These are phyloP conservation scores for Dactylonectria macrodidyma DNA, from an alignment of 2,329 filamentous ascomycete genomes.

Conservation along the genomic window DNA sequence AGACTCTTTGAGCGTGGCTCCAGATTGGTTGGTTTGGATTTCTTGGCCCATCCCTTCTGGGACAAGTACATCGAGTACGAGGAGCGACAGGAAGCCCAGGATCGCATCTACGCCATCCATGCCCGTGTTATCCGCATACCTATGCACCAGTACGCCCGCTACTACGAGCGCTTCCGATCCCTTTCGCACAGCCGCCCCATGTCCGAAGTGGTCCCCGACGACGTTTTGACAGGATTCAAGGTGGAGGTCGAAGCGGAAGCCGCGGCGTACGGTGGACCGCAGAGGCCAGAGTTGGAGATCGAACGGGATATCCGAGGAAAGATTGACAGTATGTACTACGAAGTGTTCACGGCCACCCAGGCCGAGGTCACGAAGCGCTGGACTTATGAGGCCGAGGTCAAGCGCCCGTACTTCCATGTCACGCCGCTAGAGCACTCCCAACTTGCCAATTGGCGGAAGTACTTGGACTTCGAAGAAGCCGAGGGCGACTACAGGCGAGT, in stretches of 20 bases:
- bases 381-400: conserved; percentile 95
- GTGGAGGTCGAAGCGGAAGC: conserved; percentile 80
- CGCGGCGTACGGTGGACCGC: conserved; percentile 63
- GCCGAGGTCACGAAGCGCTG: conserved; percentile 92
- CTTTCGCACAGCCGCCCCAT: conserved; percentile 82
- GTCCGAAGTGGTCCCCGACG: conserved; percentile 78
- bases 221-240: conserved; percentile 78
- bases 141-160: conserved; percentile 95
- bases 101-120: conserved; percentile 89
- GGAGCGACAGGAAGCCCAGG: conserved; percentile 86
- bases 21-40: conserved; percentile 89
- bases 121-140: conserved; percentile 89
- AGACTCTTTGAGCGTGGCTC: conserved; percentile 96
- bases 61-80: conserved; percentile 99
- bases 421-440: conserved; percentile 91
- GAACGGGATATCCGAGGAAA: conserved; percentile 87
- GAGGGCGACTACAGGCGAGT: conserved; percentile 83
- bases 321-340: conserved; percentile 85
- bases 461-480: conserved; percentile 93
- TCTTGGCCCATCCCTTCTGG: conserved; percentile 96
- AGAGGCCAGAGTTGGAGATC: conserved; percentile 81
- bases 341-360: conserved; percentile 86
- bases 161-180: conserved; percentile 91
- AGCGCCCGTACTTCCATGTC: conserved; percentile 96
- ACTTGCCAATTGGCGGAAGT: conserved; percentile 93